A percentile compares a stretch with the other conserved stretches of the same genome.
phyloP scores from a whole-genome alignment of 164 flowering plant genomes.

The Taxillus chinensis region DNA sequence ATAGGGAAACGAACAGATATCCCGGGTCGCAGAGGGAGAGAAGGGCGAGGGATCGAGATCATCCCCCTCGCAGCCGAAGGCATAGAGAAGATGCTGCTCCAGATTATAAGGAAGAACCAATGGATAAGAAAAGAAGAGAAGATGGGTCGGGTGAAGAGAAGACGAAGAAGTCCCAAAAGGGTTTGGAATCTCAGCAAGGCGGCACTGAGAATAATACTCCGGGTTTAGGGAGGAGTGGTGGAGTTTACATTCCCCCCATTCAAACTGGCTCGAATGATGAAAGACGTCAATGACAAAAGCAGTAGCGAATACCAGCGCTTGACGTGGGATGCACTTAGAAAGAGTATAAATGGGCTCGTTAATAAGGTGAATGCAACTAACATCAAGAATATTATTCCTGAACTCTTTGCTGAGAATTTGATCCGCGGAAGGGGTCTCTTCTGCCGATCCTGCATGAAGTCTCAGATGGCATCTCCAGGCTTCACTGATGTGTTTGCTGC shows the following conservation, averaged over 20 bases:
- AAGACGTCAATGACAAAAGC: conserved; percentile 69
- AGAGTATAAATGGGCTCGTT: conserved; percentile 90
- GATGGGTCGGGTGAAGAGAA: conserved; percentile 9
- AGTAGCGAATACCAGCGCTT: conserved; percentile 77
- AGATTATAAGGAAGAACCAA: too few relatives aligned
- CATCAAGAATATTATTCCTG: conserved; percentile 81
- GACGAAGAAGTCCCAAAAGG: conserved; percentile 10
- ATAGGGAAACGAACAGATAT: conserved; percentile 10
- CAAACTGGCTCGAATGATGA: conserved; percentile 84
- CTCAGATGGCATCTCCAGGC: conserved; percentile 94
- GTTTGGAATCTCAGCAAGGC: conserved; percentile 9
- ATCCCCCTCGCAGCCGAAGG: too few relatives aligned
- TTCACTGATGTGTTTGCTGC: conserved; percentile 95
- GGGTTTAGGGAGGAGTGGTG: conserved; percentile 69
- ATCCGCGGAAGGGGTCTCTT: conserved; percentile 89
- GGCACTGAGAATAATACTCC: conserved; percentile 12
- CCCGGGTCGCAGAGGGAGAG: conserved; percentile 10
- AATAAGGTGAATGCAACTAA: conserved; percentile 92
- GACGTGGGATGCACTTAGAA: conserved; percentile 96
- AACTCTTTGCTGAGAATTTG: conserved; percentile 77
- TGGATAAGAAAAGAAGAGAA: conserved; percentile 7
- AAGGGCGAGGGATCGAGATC: background rate
- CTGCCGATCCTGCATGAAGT: conserved; percentile 92
- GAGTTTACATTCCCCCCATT: conserved; percentile 93
- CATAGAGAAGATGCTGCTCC: too few relatives aligned